These are phyloP conservation scores for Penicillium sp. DNA, from an alignment of 2,329 filamentous ascomycete genomes.

Conservation along the genomic window DNA sequence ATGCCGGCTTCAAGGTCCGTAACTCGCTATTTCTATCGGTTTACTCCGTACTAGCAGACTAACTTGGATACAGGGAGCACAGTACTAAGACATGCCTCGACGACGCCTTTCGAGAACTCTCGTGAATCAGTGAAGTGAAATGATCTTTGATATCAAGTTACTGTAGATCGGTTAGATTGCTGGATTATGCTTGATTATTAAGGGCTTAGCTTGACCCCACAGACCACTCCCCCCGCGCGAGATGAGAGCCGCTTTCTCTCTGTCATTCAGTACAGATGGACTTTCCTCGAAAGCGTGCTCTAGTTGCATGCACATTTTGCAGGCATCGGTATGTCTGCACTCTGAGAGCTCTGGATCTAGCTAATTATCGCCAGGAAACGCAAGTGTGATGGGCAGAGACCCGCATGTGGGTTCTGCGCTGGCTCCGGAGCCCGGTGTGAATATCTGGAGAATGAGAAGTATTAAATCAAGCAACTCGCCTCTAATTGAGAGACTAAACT, in stretches of 20 bases:
- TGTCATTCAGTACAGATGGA: constrained; percentile 4
- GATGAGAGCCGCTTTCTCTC: background rate
- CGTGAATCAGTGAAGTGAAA: background rate
- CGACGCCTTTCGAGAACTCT: too few species aligned
- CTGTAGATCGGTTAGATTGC: background rate
- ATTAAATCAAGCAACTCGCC: background rate
- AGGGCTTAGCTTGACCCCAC: background rate
- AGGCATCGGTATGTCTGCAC: constrained; percentile 14
- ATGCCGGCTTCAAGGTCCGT: too few species aligned
- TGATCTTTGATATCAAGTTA: background rate
- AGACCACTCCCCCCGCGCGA: background rate
- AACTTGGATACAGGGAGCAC: too few species aligned
- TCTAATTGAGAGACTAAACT: background rate
- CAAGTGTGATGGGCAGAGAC: constrained; percentile 19
- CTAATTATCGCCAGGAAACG: constrained; percentile 11
- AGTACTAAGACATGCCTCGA: too few species aligned
- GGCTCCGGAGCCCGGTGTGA: constrained; percentile 17
- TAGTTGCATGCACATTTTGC: constrained; percentile 19
- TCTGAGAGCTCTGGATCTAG: background rate
- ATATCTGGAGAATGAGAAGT: constrained; percentile 19
- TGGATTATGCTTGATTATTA: background rate
- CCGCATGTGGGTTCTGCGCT: constrained; percentile 16
- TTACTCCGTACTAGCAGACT: too few species aligned
- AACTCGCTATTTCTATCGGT: too few species aligned
- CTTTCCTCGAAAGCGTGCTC: constrained; percentile 18